Conservation (phyloP, 805 yeast genomes). For the Candida xiaguanensis region DNA sequence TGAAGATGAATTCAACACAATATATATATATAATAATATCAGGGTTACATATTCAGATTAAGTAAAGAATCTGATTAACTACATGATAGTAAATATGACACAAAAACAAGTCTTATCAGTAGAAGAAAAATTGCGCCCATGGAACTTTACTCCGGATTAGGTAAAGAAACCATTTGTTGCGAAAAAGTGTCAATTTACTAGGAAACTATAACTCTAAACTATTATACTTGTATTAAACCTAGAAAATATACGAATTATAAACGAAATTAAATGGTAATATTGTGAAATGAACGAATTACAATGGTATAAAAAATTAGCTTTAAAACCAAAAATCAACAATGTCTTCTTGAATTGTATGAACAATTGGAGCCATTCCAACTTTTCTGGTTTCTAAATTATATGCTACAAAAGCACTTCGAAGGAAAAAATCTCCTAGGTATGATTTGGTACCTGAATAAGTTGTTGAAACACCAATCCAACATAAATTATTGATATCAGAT, state of each 20-base stretch:
- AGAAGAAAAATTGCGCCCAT: not conserved
- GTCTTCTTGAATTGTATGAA: slow-evolving; percentile 2
- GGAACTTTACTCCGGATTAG: not conserved
- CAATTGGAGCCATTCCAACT: slow-evolving; percentile 1
- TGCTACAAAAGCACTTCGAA: slow-evolving; percentile 4
- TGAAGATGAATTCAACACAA: too few species aligned
- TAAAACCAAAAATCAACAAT: slow-evolving; percentile 5
- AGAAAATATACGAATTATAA: too few species aligned
- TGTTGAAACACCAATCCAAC: slow-evolving; percentile 40
- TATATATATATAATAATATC: not conserved
- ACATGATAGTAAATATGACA: not conserved
- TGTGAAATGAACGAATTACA: too few species aligned
- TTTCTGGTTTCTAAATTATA: slow-evolving; percentile 5
- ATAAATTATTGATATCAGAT: slow-evolving; percentile 23
- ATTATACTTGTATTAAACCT: too few species aligned
- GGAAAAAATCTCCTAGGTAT: slow-evolving; percentile 7
- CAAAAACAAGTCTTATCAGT: not conserved
- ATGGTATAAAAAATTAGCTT: too few species aligned
- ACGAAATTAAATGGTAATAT: too few species aligned
- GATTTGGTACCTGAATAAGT: slow-evolving; percentile 1
- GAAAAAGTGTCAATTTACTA: too few species aligned
- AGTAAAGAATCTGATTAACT: not conserved
- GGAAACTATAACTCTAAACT: too few species aligned
- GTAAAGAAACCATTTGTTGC: not conserved
- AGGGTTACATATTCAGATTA: not conserved